Base-by-base conservation (phyloP, 2,329 filamentous ascomycete genomes). In the Ceratocystis ficicola region DNA sequence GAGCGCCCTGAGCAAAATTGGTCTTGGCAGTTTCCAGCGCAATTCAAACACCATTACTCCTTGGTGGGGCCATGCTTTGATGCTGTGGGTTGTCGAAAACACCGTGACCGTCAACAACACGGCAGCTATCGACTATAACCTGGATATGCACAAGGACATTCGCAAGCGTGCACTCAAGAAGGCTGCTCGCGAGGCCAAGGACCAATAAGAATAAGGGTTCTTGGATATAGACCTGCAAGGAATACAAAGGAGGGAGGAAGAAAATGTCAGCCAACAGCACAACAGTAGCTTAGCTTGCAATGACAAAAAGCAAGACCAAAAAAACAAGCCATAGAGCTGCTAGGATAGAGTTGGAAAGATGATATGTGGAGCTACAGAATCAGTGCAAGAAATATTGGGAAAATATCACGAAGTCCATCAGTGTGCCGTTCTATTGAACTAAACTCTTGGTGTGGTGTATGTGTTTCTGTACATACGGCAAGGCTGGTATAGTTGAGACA, bases 61-160 rank as follows among this genome's bases (percentile, higher is more conserved):
- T 0, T 96, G 87, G 79, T 97, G 92, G 92, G 88, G 83, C 70
- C 94, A 99, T 76, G 90, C 87, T 0, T 73, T 95, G 65, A 88
- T 96, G 85, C 86, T 93, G 69, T 96, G 89, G 87, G 83, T 84
- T 66, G 79, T 96, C 44, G 83, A 85, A 74, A 84, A 77, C 69
- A 79, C 82, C 0, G 72, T 81, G 41, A 83, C 83, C 5, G 76
- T 78, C 25, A 81, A 78, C 63, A 78, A 77, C 71, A 73, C 74
- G 15, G 60, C 81, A 25, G 77, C 75, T 10, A 77, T 84, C 50
- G 75, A 73, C 70, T 75, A 78, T 72, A 85, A 84, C 74, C 76
- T 79, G 69, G 79, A 77, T 70, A 92, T 95, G 86, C 92, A 96
- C 73, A 78, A 88, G 72, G 85, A 86, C 67, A 96, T 96, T 69